Evolutionary conservation across 305 asterid genomes (phyloP).

Genomic region (Petunia hybrid): DNA sequence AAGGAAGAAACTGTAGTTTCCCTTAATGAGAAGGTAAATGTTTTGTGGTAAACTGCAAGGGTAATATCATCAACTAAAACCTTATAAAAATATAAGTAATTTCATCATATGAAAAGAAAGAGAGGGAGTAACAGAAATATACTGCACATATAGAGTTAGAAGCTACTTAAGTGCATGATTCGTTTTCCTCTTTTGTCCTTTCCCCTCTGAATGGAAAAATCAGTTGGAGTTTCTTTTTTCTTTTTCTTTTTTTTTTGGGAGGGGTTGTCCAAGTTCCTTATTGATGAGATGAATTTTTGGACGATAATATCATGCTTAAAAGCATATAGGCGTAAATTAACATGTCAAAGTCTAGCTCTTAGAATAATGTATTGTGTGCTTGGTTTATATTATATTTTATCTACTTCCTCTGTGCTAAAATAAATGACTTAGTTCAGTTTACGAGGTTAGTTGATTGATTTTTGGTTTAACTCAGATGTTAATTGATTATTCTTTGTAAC

Average conservation of each 20-base stretch:
- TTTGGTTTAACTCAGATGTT: conserved; percentile 3
- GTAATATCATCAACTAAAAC: no score
- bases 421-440: no score
- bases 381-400: neutral
- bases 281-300: neutral
- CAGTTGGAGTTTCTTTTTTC: neutral
- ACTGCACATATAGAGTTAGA: neutral
- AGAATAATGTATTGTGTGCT: neutral
- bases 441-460: no score
- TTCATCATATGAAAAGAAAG: no score
- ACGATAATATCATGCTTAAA: conserved; percentile 13
- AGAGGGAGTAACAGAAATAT: no score
- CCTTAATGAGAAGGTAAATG: neutral
- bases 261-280: conserved; percentile 14
- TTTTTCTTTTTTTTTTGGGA: neutral
- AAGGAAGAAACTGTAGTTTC: neutral
- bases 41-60: neutral
- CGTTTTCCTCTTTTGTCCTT: neutral
- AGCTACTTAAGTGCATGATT: neutral
- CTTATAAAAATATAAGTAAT: no score
- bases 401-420: neutral
- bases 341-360: neutral
- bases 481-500: conserved; percentile 11
- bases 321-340: neutral
- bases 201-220: neutral